phyloP scores from a whole-genome alignment of 1,284 basidiomycete species.

The Ganoderma lucidum region DNA sequence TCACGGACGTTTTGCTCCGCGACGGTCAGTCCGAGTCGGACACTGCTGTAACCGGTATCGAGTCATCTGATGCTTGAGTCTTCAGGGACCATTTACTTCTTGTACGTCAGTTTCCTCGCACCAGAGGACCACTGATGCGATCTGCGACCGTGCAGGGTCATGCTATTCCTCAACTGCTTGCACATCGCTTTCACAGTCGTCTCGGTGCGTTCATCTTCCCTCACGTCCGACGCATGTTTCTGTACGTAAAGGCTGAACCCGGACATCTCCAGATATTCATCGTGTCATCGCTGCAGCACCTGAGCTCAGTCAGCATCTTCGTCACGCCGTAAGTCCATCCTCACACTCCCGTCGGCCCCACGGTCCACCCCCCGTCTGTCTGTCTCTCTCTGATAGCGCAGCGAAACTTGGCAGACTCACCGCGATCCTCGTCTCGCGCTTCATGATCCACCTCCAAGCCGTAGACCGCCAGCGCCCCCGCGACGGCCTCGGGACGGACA shows the following conservation, averaged over 20 bases:
- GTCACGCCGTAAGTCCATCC: not conserved
- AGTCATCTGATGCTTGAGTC: not conserved
- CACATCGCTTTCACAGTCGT: constrained; percentile 10
- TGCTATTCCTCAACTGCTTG: constrained; percentile 9
- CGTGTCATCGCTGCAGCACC: not conserved
- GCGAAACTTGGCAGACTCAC: not conserved
- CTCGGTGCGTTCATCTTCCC: not conserved
- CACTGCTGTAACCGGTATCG: too few relatives aligned
- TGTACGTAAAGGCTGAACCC: not conserved
- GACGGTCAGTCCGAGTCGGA: constrained; percentile 4
- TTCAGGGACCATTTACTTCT: constrained; percentile 11
- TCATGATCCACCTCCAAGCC: constrained; percentile 6
- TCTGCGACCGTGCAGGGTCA: not conserved
- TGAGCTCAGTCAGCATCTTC: constrained; percentile 7
- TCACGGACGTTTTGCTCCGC: constrained; percentile 2
- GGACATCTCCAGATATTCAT: not conserved
- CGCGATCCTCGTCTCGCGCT: constrained; percentile 12
- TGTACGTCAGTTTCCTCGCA: constrained; percentile 1
- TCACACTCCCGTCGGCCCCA: not conserved
- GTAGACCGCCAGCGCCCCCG: not conserved
- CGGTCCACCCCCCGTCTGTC: too few relatives aligned
- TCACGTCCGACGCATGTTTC: too few relatives aligned
- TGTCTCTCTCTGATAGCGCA: not conserved
- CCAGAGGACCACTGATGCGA: not conserved
- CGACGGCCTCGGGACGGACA: not conserved